A percentile compares a stretch with the other conserved stretches of the same genome.
phyloP scores from a whole-genome alignment of 306 rosid species.

The Medicago ruthenica region DNA sequence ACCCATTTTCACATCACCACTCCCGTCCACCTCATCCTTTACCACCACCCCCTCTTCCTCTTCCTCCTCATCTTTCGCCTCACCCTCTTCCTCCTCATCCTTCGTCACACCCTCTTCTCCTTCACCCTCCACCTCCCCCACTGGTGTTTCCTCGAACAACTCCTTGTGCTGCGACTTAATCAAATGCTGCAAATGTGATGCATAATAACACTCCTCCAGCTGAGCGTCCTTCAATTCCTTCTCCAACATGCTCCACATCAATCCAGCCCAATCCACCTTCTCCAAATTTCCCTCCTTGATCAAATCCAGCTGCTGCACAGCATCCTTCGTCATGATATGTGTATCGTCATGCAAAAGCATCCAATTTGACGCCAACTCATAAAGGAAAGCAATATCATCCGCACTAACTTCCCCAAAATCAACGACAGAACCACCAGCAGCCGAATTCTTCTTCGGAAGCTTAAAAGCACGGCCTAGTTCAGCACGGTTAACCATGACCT shows the following conservation, averaged over 20 bases:
- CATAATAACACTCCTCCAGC: constrained; percentile 75
- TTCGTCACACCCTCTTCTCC: constrained; percentile 49
- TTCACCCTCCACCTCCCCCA: constrained; percentile 46
- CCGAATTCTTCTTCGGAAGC: constrained; percentile 58
- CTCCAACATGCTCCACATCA: constrained; percentile 84
- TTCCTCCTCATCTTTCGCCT: constrained; percentile 44
- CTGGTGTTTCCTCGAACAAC: constrained; percentile 48
- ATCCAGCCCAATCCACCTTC: constrained; percentile 81
- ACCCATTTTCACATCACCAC: constrained; percentile 48
- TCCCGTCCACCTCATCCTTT: constrained; percentile 49
- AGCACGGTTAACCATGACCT: constrained; percentile 62
- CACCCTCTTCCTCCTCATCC: constrained; percentile 56
- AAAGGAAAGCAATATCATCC: constrained; percentile 54
- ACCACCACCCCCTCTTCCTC: constrained; percentile 45
- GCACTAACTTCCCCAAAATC: constrained; percentile 31
- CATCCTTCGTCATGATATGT: constrained; percentile 67
- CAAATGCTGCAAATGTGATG: constrained; percentile 83
- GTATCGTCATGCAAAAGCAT: constrained; percentile 80
- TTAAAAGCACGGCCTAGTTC: constrained; percentile 76
- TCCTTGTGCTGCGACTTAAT: constrained; percentile 66
- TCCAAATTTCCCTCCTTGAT: constrained; percentile 67
- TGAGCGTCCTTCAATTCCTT: constrained; percentile 65
- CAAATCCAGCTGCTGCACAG: constrained; percentile 42
- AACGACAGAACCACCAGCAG: not conserved
- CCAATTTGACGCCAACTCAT: constrained; percentile 74